Evolutionary conservation across 163 green algal genomes (phyloP).

Genomic region (Scenedesmus sp.): DNA sequence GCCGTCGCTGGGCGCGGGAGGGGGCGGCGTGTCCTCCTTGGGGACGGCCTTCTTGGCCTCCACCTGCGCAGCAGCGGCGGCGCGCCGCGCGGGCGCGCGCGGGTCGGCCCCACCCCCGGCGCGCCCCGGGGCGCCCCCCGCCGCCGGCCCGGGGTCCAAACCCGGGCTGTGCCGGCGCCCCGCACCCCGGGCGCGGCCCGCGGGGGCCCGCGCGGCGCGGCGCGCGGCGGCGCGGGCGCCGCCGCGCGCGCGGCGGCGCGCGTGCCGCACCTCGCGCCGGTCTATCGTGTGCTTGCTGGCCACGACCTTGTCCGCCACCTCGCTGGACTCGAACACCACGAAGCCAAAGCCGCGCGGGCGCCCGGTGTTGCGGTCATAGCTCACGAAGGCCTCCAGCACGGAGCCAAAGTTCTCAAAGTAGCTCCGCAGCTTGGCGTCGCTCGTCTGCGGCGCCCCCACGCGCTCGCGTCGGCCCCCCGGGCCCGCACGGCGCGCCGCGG

Average conservation of each 20-base stretch:
- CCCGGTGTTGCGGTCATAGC: conserved; percentile 87
- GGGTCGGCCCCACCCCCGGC: too few relatives aligned
- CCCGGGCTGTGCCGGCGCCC: too few relatives aligned
- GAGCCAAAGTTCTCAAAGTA: conserved; percentile 93
- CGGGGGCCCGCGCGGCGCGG: too few relatives aligned
- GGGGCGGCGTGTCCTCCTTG: conserved; percentile 80
- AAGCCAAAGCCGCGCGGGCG: conserved; percentile 92
- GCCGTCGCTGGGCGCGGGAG: conserved; percentile 27
- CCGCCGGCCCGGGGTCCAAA: too few relatives aligned
- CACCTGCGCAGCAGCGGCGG: conserved; percentile 63
- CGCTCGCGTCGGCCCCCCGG: too few relatives aligned
- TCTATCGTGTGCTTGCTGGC: conserved; percentile 95
- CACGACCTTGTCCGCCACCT: conserved; percentile 89
- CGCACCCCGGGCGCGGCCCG: too few relatives aligned
- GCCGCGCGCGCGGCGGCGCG: too few relatives aligned
- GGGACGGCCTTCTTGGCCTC: conserved; percentile 94
- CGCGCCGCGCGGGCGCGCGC: not conserved
- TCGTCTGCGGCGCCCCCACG: conserved; percentile 25
- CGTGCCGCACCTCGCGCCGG: conserved; percentile 77
- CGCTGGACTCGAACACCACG: conserved; percentile 88
- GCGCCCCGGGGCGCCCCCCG: too few relatives aligned
- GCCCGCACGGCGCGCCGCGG: too few relatives aligned
- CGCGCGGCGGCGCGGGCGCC: too few relatives aligned
- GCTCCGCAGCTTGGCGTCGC: conserved; percentile 65
- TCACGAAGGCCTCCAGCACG: conserved; percentile 88